These are phyloP conservation scores for Bidens hawaiensis DNA, from an alignment of 140 eudicot species.

Conservation along the genomic window DNA sequence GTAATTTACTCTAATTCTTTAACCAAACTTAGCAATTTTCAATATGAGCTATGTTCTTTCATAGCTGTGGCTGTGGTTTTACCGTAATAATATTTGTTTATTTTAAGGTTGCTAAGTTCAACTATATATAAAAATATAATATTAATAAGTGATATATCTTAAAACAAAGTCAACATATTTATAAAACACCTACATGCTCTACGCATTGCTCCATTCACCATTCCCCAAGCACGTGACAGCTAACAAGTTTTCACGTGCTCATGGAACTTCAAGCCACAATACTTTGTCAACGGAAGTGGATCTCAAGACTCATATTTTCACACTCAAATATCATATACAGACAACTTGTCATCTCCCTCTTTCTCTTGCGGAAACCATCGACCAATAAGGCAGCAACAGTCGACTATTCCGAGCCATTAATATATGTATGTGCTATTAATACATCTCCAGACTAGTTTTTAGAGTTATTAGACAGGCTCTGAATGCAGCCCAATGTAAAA, in stretches of 20 bases:
- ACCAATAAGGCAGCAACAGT: no score
- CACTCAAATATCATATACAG: not conserved
- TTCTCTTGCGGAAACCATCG: no score
- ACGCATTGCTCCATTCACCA: constrained; percentile 4
- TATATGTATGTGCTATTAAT: no score
- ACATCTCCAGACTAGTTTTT: no score
- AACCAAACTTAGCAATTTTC: no score
- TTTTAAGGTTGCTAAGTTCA: not conserved
- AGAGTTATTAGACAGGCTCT: no score
- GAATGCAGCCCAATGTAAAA: no score
- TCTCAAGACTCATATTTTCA: not conserved
- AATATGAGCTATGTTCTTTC: no score
- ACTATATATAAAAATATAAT: no score
- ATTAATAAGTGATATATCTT: not conserved
- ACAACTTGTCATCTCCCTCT: no score
- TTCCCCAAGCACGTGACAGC: not conserved
- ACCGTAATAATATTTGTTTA: not conserved
- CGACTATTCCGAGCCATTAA: no score
- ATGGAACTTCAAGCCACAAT: not conserved
- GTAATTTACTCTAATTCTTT: no score
- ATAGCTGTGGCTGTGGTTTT: not conserved
- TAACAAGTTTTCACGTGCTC: not conserved
- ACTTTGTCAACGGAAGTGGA: constrained; percentile 1
- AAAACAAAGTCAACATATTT: constrained; percentile 2
- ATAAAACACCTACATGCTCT: constrained; percentile 1